Evolutionary conservation across 495 filamentous ascomycete species (phyloP).

Genomic region (Letharia columbiana): DNA sequence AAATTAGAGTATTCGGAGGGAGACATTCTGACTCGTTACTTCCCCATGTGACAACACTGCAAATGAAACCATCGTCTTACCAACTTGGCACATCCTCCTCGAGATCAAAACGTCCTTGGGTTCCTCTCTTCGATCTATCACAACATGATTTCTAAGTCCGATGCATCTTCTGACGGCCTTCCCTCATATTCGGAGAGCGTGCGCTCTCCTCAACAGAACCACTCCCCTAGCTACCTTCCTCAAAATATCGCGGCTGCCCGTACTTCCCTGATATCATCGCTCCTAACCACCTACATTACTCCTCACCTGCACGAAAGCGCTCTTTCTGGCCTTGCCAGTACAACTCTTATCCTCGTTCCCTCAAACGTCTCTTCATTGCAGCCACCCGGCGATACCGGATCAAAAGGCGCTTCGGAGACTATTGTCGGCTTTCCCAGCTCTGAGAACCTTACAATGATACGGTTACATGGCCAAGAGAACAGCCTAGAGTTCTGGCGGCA

Average conservation of each 20-base stretch:
- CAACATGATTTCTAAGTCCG: neutral
- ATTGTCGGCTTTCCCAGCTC: constrained; percentile 26
- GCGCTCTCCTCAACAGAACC: neutral
- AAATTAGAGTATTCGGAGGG: neutral
- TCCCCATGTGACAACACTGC: neutral
- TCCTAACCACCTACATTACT: constrained; percentile 25
- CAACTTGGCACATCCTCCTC: neutral
- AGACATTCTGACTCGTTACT: neutral
- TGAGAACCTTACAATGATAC: constrained; percentile 24
- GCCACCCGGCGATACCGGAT: neutral
- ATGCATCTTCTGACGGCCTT: neutral
- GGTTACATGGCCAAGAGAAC: constrained; percentile 26
- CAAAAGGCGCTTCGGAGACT: constrained; percentile 10
- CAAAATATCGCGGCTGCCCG: constrained; percentile 18
- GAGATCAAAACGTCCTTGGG: neutral
- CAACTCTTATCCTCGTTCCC: constrained; percentile 29
- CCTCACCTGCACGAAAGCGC: constrained; percentile 24
- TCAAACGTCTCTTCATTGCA: constrained; percentile 23
- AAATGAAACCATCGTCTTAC: neutral
- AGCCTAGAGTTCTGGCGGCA: constrained; percentile 28
- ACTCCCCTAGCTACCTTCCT: constrained; percentile 5
- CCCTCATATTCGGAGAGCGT: constrained; percentile 21
- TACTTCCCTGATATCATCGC: constrained; percentile 19
- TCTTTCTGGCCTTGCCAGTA: constrained; percentile 23
- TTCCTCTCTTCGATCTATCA: neutral